Conservation (phyloP, 2,329 filamentous ascomycete genomes). For the Juglanconis sp. region DNA sequence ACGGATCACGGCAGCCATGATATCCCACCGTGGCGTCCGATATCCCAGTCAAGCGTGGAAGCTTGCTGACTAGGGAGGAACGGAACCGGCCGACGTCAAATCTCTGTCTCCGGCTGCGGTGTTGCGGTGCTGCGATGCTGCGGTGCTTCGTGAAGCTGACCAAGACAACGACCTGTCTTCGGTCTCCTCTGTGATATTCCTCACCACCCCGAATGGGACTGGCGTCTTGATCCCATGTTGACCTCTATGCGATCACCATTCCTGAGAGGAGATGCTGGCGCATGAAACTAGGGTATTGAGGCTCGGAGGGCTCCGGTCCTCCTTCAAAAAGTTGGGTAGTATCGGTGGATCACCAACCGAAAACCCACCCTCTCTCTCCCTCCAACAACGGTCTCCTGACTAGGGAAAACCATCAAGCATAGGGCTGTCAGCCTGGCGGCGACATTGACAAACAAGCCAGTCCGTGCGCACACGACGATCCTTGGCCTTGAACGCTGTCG, state of each 20-base stretch:
- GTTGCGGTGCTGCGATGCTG: no score
- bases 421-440: background rate
- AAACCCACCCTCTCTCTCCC: background rate
- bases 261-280: no score
- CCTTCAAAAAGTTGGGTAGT: background rate
- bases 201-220: no score
- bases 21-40: background rate
- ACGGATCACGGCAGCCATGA: background rate
- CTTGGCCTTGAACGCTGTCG: background rate
- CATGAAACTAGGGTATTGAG: background rate
- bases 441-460: background rate
- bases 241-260: no score
- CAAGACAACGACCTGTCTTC: no score
- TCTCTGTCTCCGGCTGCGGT: background rate
- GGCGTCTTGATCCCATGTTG: no score
- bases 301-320: background rate
- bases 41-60: constrained; percentile 3
- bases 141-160: background rate
- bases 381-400: background rate
- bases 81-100: constrained; percentile 14
- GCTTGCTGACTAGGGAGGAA: constrained; percentile 1
- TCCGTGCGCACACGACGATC: background rate
- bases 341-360: background rate
- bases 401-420: background rate
- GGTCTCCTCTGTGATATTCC: no score